phyloP scores from a whole-genome alignment of 441 rosid species.

The Viola pubescens region DNA sequence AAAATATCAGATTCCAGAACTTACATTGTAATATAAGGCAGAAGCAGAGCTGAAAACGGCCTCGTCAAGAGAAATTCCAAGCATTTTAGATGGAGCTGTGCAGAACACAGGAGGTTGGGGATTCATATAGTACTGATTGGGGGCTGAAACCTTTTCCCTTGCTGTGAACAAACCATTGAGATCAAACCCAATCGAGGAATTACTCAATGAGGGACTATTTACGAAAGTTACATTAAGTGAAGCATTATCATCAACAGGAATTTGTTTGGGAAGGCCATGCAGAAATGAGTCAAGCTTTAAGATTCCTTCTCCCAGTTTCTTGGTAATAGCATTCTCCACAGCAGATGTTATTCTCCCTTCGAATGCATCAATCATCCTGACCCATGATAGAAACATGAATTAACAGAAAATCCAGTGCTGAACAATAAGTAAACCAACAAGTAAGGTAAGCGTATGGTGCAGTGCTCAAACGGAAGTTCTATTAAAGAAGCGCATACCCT shows the following conservation, averaged over 20 bases:
- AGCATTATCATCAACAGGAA: conserved; percentile 78
- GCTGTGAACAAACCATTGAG: conserved; percentile 66
- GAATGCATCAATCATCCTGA: conserved; percentile 84
- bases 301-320: conserved; percentile 61
- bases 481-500: conserved; percentile 46
- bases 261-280: conserved; percentile 73
- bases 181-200: conserved; percentile 69
- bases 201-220: conserved; percentile 47
- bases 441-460: too few relatives aligned
- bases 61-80: conserved; percentile 79
- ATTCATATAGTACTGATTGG: conserved; percentile 19
- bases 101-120: conserved; percentile 43
- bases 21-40: conserved; percentile 74
- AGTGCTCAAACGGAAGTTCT: not conserved
- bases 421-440: not conserved
- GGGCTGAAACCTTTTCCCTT: conserved; percentile 22
- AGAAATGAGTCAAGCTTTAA: conserved; percentile 64
- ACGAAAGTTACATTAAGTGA: conserved; percentile 75
- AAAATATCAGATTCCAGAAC: conserved; percentile 21
- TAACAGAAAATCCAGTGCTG: not conserved
- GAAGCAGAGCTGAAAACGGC: conserved; percentile 86
- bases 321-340: conserved; percentile 65
- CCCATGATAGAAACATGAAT: conserved; percentile 16
- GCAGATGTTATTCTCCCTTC: conserved; percentile 63
- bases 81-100: conserved; percentile 59